Conservation (phyloP, 164 flowering plant species). For the Warburgia ugandensis region DNA sequence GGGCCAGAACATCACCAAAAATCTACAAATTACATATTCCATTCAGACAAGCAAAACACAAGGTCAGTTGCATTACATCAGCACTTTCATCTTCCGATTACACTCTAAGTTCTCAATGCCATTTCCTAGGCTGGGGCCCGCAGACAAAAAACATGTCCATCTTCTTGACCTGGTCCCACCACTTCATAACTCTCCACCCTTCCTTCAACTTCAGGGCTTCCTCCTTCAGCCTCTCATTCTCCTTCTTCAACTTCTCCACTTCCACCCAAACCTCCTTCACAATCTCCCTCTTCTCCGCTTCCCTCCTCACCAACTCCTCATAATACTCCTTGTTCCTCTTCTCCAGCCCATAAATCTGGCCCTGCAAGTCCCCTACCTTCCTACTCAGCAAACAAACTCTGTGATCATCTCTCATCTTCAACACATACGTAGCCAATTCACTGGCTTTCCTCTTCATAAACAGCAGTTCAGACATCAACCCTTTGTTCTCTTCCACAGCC, state of each 20-base stretch:
- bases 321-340: constrained; percentile 50
- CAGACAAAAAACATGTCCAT: constrained; percentile 27
- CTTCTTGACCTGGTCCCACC: constrained; percentile 37
- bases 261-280: constrained; percentile 25
- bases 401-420: constrained; percentile 63
- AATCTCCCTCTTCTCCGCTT: constrained; percentile 16
- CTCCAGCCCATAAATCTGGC: constrained; percentile 56
- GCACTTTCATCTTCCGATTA: no score
- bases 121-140: constrained; percentile 16
- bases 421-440: constrained; percentile 56
- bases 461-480: constrained; percentile 36
- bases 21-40: no score
- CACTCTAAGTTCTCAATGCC: no score
- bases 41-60: no score
- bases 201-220: neutral
- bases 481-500: constrained; percentile 49
- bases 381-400: constrained; percentile 41
- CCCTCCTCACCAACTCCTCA: constrained; percentile 29
- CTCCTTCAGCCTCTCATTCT: constrained; percentile 19
- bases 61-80: no score
- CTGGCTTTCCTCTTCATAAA: constrained; percentile 55
- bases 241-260: constrained; percentile 22
- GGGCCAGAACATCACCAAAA: no score
- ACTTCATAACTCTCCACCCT: constrained; percentile 6
- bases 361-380: constrained; percentile 63